Conservation (phyloP, 108 stramenopile species). For the Cyclotella atomus region DNA sequence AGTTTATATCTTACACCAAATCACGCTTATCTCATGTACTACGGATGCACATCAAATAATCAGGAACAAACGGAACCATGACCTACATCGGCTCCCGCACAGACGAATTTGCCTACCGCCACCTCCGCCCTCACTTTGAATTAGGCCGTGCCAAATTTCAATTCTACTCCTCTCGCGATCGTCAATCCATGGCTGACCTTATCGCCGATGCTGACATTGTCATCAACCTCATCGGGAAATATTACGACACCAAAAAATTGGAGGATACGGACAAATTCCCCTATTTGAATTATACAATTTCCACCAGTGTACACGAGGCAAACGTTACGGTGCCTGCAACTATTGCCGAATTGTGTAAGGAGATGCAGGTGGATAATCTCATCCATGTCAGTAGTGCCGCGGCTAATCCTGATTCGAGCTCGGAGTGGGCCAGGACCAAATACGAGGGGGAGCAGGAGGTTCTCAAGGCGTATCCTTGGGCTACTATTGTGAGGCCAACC, state of each 20-base stretch:
- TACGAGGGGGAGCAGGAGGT: constrained; percentile 92
- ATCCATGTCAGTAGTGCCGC: constrained; percentile 93
- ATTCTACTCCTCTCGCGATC: constrained; percentile 87
- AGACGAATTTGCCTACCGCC: constrained; percentile 91
- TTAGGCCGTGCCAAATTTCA: constrained; percentile 86
- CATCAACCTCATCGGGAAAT: constrained; percentile 95
- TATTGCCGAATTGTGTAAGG: constrained; percentile 89
- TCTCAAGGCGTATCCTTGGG: constrained; percentile 87
- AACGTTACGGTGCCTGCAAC: constrained; percentile 88
- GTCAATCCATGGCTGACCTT: constrained; percentile 85
- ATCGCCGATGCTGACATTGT: constrained; percentile 93
- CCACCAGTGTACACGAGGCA: constrained; percentile 86
- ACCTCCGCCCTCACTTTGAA: constrained; percentile 92
- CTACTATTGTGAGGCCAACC: constrained; percentile 92
- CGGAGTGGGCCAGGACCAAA: constrained; percentile 94
- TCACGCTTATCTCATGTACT: too few species aligned
- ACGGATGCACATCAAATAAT: background rate
- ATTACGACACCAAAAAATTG: constrained; percentile 88
- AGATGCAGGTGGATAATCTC: constrained; percentile 90
- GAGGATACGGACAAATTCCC: constrained; percentile 79
- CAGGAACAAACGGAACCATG: constrained; percentile 77
- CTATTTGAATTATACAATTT: constrained; percentile 71
- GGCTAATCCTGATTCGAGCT: constrained; percentile 62
- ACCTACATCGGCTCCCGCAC: constrained; percentile 92
- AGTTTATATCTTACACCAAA: background rate